A percentile compares a stretch with the other conserved stretches of the same genome.
Evolutionary conservation across 2,329 filamentous ascomycete species (phyloP).

Genomic region (Alternaria ethzedia): DNA sequence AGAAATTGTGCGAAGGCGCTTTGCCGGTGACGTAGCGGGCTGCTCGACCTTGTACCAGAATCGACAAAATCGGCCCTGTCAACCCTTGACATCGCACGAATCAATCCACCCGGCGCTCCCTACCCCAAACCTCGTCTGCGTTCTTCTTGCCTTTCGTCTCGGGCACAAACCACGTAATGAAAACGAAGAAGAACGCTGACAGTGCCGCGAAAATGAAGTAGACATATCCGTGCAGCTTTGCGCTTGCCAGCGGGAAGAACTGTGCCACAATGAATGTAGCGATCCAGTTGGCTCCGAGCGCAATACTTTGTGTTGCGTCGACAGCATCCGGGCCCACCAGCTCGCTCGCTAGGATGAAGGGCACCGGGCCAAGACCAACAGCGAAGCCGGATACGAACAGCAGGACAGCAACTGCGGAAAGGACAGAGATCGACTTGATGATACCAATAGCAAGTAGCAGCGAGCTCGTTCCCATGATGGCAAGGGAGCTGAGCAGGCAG

Average conservation of each 20-base stretch:
- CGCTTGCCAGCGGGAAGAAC: conserved; percentile 89
- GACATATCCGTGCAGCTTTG: conserved; percentile 78
- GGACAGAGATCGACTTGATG: conserved; percentile 69
- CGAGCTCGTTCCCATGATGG: conserved; percentile 82
- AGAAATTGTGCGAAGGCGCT: conserved; percentile 58
- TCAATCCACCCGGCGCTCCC: conserved; percentile 54
- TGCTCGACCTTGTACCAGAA: conserved; percentile 72
- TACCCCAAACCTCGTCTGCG: conserved; percentile 89
- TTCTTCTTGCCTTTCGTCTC: conserved; percentile 87
- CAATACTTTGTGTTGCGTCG: conserved; percentile 88
- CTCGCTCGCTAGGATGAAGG: conserved; percentile 92
- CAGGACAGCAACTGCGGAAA: conserved; percentile 82
- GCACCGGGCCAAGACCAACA: conserved; percentile 88
- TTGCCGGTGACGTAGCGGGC: conserved; percentile 96
- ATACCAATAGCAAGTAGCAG: conserved; percentile 83
- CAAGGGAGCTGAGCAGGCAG: conserved; percentile 81
- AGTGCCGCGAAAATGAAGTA: conserved; percentile 90
- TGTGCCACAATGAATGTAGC: conserved; percentile 93
- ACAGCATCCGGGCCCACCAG: conserved; percentile 90
- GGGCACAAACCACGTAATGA: conserved; percentile 77
- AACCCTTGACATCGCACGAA: background rate
- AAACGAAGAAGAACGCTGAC: conserved; percentile 71
- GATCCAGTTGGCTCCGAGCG: conserved; percentile 83
- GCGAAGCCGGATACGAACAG: conserved; percentile 90
- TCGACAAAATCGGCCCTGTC: background rate